phyloP scores from a whole-genome alignment of 768 basidiomycete genomes.

The Tulasnella sp. region DNA sequence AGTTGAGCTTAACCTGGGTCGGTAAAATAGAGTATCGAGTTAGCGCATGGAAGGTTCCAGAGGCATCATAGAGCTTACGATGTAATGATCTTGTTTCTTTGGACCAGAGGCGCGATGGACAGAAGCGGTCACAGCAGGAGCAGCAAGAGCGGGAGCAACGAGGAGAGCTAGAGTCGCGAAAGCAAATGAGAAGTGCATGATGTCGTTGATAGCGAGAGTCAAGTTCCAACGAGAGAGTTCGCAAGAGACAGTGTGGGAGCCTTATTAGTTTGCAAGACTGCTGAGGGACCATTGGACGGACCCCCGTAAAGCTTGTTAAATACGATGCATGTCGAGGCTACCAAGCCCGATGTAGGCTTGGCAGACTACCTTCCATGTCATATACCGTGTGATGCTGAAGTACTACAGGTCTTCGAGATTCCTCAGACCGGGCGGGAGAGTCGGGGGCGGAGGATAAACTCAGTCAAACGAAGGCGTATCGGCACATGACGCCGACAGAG shows the following conservation, averaged over 20 bases:
- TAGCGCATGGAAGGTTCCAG: background rate
- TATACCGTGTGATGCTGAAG: background rate
- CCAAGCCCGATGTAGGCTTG: background rate
- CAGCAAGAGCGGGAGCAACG: background rate
- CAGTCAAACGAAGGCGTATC: background rate
- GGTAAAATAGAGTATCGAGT: background rate
- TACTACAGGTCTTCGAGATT: background rate
- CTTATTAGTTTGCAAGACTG: background rate
- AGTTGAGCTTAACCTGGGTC: background rate
- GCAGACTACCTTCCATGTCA: background rate
- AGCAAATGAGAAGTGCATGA: background rate
- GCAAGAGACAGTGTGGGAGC: background rate
- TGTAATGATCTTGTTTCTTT: background rate
- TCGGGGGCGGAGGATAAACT: background rate
- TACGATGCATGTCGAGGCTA: background rate
- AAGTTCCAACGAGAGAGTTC: background rate
- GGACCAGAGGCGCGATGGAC: background rate
- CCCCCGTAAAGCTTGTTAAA: background rate
- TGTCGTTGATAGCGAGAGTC: background rate
- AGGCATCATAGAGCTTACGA: background rate
- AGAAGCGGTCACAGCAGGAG: background rate
- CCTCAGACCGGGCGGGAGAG: background rate
- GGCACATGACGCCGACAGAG: background rate
- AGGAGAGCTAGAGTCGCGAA: slow-evolving; percentile 8
- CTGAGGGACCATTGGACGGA: background rate